A percentile compares a stretch with the other conserved stretches of the same genome.
These are phyloP conservation scores for Juglanconis juglandina DNA, from an alignment of 2,329 filamentous ascomycete species.

Conservation along the genomic window DNA sequence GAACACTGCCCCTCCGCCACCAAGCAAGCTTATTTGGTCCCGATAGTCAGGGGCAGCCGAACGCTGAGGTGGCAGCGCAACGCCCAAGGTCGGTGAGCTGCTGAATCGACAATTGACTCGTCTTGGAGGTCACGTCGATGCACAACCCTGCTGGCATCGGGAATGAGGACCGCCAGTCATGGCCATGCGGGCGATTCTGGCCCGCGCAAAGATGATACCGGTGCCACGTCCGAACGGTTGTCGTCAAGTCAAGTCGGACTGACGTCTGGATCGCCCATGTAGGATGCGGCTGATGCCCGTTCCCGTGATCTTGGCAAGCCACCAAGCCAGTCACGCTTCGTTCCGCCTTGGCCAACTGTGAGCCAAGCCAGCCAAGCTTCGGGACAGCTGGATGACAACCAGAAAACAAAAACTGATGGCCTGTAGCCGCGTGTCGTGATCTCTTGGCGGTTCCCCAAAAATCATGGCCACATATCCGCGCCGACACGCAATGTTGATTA, in stretches of 20 bases:
- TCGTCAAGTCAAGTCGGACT: background rate
- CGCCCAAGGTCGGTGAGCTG: background rate
- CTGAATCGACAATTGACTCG: background rate
- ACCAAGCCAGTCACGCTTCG: no score
- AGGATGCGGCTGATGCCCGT: background rate
- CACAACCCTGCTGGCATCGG: slow-evolving; percentile 8
- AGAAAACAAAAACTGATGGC: no score
- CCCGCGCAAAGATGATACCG: background rate
- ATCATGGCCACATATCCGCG: no score
- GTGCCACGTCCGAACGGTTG: no score
- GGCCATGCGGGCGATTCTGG: background rate
- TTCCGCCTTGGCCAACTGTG: background rate
- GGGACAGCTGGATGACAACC: no score
- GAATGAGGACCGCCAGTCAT: background rate
- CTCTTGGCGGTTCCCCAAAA: no score
- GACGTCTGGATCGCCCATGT: background rate
- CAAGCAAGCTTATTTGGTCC: background rate
- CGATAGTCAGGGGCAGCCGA: background rate
- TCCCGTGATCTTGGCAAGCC: background rate
- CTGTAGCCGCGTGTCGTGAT: no score
- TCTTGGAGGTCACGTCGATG: background rate
- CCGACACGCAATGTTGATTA: no score
- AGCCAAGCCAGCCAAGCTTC: background rate
- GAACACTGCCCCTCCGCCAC: background rate
- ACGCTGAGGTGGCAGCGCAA: background rate